phyloP scores from a whole-genome alignment of 2,329 filamentous ascomycete genomes.

The Biscogniauxia marginata region DNA sequence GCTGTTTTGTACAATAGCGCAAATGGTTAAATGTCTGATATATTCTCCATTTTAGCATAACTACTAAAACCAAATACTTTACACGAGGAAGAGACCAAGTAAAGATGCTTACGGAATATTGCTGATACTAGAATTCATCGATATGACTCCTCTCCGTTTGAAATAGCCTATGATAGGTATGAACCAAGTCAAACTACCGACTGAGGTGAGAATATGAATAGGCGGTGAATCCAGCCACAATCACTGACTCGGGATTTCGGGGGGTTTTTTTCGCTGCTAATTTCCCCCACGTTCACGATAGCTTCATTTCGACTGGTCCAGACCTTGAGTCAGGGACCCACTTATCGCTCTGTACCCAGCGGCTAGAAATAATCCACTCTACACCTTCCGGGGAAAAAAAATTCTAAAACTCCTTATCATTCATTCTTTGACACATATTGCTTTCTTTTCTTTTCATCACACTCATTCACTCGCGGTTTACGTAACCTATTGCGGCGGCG shows the following conservation, averaged over 20 bases:
- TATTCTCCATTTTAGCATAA: too few species aligned
- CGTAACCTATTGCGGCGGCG: background rate
- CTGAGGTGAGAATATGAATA: background rate
- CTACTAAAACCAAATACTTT: too few species aligned
- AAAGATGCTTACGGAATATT: background rate
- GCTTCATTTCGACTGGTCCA: constrained; percentile 25
- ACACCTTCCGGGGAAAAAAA: background rate
- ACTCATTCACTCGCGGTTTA: background rate
- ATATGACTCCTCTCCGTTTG: background rate
- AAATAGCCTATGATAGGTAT: background rate
- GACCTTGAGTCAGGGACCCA: constrained; percentile 13
- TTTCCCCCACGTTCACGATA: constrained; percentile 23
- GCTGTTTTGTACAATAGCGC: too few species aligned
- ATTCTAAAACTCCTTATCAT: background rate
- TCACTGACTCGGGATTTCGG: constrained; percentile 5
- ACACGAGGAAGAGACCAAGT: background rate
- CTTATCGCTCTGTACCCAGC: constrained; percentile 1
- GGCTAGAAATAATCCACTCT: background rate
- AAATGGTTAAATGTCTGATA: too few species aligned
- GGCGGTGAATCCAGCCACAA: background rate
- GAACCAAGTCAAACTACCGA: background rate
- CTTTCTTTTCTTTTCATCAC: background rate
- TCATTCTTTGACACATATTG: background rate
- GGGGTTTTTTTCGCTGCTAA: constrained; percentile 8
- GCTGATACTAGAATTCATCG: background rate